Base-by-base conservation (phyloP, 805 yeast genomes). In the Cyberlindnera americana region DNA sequence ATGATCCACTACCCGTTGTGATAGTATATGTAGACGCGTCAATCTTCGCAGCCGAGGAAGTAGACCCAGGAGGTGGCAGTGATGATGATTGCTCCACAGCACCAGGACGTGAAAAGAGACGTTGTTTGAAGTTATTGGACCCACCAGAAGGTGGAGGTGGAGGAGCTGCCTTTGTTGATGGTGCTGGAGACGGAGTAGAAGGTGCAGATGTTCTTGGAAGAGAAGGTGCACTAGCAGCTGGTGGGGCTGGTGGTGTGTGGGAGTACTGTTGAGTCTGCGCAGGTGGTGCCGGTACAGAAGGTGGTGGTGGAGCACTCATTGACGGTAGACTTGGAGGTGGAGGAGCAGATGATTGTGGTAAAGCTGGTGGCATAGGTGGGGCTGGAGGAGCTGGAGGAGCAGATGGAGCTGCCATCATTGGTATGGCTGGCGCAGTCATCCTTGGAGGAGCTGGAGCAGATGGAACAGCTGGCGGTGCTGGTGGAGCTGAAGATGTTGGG, bases 201-300 rank as follows among this genome's bases (percentile, higher is more conserved):
- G 57, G 44, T 4, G 63, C 47, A 14, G 60, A 41, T 7, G 65
- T 48, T 10, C 50, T 39, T 11, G 33, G 41, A 35, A 56, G 52
- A 3, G 50, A 40, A 13, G 33, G 33, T 12, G 33, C 23, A 10
- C 37, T 32, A 21, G 55, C 40, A 12, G 42, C 5, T 7, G 41
- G 37, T 14, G 37, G 41, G 15, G 47, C 28, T 21, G 49, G 41
- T 35, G 23, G 6, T 21, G 23, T 21, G 23, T 6, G 6, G 23
- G 23, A 21, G 23, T 21, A 21, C n/a, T 21, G 10, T 21, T 6
- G 10, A 10, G 23, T 21, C 10, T 21, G 23, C 23, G 38, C 30
- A 17, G 59, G 54, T 10, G 57, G 47, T 12, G 59, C 43, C n/a
- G 57, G 46, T 4, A 62, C 47, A n/a, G 59, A 43, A 5, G 65